Base-by-base conservation (phyloP, 495 filamentous ascomycete species). In the Margaritispora aquatica region DNA sequence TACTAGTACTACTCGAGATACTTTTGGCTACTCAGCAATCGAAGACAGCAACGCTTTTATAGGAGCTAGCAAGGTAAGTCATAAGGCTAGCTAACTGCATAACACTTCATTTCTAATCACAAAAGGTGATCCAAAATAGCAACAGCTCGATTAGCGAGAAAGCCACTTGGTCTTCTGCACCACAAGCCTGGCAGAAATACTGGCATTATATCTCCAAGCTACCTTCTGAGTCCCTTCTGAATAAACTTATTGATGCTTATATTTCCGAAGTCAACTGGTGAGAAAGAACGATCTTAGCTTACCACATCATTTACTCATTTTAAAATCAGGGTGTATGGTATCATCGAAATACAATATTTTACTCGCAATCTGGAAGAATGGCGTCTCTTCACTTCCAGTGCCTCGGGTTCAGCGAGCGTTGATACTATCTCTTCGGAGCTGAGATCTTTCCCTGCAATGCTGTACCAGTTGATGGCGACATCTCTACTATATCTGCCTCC, bases 381-480 rank as follows among this genome's bases (percentile, higher is more conserved):
- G 55, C 55, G 38, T 4, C 19, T 17, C 2, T 20, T 26, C 22
- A 50, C 21, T 26, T 26, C 38, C 7, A 57, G 38, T 15, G 11
- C 44, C 19, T 49, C 27, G 23, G 38, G 23, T 27, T 54, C 52
- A 31, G 31, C 54, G 11, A 46, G 54, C 20, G 23, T 23, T 22
- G 47, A 51, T 22, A 24, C 47, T 46, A 21, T 64, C 26, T 44
- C 61, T 38, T 8, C 9, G 21, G 56, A 57, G 48, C 26, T 66
- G 21, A 36, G 24, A 26, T 66, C 57, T 26, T 66, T 66, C 59
- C 61, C 62, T 2, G 52, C 62, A 23, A 21, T 61, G 23, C 58
- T 66, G 2, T 66, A 64, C 49, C 64, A 66, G 44, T 41, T 64
- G 8, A 22, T 64, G 22, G 57, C 58, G 2, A 54, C 58, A 23